Evolutionary conservation across 768 basidiomycete species (phyloP), one percentile per base, ranked within the genome.

Genomic region (Boletus vinaceobasis): DNA sequence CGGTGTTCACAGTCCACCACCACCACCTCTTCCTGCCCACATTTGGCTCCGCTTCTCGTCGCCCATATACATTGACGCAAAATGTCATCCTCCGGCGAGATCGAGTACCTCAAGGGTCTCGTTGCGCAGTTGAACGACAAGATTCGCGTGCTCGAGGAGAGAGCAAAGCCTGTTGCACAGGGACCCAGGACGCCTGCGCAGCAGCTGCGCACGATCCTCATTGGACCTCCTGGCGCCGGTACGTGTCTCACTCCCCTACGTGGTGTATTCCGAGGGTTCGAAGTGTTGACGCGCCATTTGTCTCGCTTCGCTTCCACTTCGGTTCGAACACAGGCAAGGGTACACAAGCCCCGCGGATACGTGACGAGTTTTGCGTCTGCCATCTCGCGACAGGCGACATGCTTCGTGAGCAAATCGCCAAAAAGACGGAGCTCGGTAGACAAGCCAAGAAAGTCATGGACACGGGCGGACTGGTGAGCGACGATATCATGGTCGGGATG

Each of bases 301-400:
- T 48, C 2, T 5, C 19, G 23, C 14, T 31, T 43, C 32, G 21
- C 2, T 43, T 11, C n/a, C 27, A 4, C 47, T 37, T 11, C 37
- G 36, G 4, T 5, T 26, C 21, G 13, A 29, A 32, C 53, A 29
- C 67, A 97, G 96, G 96, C 62, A 99, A 99, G 80, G 97, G 97
- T 27, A 99, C 97, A 3, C 97, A 99, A 73, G 97, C 94, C 0
- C 96, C 97, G 6, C 83, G 79, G 69, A 94, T 99, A 76, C 85
- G 87, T 49, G 86, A 93, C 59, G 82, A 90, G 67, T 99, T 90
- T 79, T 95, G 93, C 69, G 85, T 99, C 43, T 99, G 97, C 79
- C 97, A 99, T 77, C 78, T 99, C 63, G 96, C 97, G 26, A 99
- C 97, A 31, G 97, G 97, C 19, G 97, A 99, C 77, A 96, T 99